Evolutionary conservation across 352 stramenopile genomes (phyloP).

Genomic region (Poterioochromonas sp.): DNA sequence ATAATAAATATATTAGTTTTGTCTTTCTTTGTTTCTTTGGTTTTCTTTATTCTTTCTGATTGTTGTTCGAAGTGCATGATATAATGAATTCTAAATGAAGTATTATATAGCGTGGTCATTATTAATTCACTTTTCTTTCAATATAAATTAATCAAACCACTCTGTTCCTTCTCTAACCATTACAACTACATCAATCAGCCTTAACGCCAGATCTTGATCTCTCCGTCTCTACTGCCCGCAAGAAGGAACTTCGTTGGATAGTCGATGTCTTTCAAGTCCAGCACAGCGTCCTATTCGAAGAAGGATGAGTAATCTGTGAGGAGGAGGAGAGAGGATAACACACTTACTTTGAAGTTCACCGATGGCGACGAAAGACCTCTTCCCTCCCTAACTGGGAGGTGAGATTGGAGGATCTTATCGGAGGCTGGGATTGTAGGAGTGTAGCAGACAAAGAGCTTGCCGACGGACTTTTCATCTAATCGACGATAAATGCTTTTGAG

Average conservation of each 20-base stretch:
- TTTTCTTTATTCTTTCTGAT: too few species aligned
- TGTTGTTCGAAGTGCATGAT: too few species aligned
- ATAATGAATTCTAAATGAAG: too few species aligned
- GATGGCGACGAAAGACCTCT: conserved; percentile 71
- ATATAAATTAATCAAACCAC: too few species aligned
- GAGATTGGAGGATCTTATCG: conserved; percentile 56
- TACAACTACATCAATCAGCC: too few species aligned
- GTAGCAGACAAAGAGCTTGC: conserved; percentile 53
- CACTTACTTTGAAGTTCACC: conserved; percentile 43
- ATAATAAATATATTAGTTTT: too few species aligned
- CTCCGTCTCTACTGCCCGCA: conserved; percentile 80
- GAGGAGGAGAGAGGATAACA: too few species aligned
- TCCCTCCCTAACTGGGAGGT: conserved; percentile 62
- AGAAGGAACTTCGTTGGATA: conserved; percentile 77
- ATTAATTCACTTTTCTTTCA: too few species aligned
- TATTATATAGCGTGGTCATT: too few species aligned
- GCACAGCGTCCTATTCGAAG: conserved; percentile 79
- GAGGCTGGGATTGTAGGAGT: conserved; percentile 42
- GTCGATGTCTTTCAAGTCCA: conserved; percentile 86
- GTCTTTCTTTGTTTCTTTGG: too few species aligned
- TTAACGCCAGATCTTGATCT: conserved; percentile 95
- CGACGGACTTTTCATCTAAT: conserved; percentile 9
- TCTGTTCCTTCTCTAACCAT: too few species aligned
- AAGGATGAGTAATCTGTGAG: background rate
- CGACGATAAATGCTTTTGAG: too few species aligned